Base-by-base conservation (phyloP, 768 basidiomycete species). In the Suillus lakei region DNA sequence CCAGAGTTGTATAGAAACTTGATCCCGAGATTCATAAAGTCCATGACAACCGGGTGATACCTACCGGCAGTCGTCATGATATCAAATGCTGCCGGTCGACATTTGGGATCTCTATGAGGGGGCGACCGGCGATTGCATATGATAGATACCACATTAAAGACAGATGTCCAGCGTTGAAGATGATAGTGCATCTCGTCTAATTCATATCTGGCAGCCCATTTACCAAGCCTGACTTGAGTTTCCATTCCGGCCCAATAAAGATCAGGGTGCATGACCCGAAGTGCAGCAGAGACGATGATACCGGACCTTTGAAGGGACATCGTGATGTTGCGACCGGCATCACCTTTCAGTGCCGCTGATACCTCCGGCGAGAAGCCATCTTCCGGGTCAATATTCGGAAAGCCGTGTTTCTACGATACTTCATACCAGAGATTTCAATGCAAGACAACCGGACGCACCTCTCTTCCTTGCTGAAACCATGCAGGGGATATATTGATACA, bases 381-480 rank as follows among this genome's bases (percentile, higher is more conserved):
- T 55, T 55, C 54, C 0, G 7, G 54, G 12, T 36, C 54, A n/a
- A 36, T 12, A n/a, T 55, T 55, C 1, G n/a, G 15, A 5, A 55
- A 55, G 6, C 54, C n/a, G 4, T 55, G 34, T 55, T 55, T 55
- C 54, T 55, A 36, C 1, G 4, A 55, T n/a, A n/a, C 5, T 55
- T n/a, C 10, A n/a, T 3, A n/a, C 21, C 12, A 9, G 21, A 5
- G 10, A 36, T n/a, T 23, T 34, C 13, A n/a, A n/a, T 55, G 3
- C 5, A 34, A 0, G 4, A 6, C 1, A 5, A 55, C 54, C 12
- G n/a, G 32, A 21, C 13, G 2, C 12, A 55, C 54, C 54, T 55
- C 54, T 55, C 54, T 55, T 23, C 54, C 54, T 55, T 55, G 54
- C 13, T 55, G 54, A 55, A 55, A 55, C 54, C 54, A 54, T 34